Base-by-base conservation (phyloP, 306 rosid genomes). In the Acacia melanoxylon region DNA sequence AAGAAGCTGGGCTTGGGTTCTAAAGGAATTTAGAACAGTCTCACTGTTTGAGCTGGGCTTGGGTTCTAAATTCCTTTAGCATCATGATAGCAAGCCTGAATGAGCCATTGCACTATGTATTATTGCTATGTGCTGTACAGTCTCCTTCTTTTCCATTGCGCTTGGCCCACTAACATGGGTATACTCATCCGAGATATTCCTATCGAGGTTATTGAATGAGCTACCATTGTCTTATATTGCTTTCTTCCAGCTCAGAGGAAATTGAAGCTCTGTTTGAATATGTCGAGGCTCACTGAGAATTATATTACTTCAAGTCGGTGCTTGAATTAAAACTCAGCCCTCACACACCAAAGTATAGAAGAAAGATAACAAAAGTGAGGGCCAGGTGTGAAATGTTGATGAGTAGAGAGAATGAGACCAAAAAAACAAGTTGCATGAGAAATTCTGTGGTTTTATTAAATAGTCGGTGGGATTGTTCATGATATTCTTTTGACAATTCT, bases 161-260 rank as follows among this genome's bases (percentile, higher is more conserved):
- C 95, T 92, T 71, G 97, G 95, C 80, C 98, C 97, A 0, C 84
- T 89, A 27, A 90, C 97, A 0, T 94, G 97, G 98, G 98, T 94
- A 0, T 94, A 91, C 82, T 83, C 97, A 0, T 89, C 94, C 11
- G 97, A 94, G 82, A 88, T 92, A 35, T 91, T 91, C 10, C 98
- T 95, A 0, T 72, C 79, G 83, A 88, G 93, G 75, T 29, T 29
- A 29, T 29, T 29, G 31, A 29, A 29, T 29, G 31, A 29, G 31
- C 63, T 11, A 83, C 92, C 1, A 6, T 88, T 14, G 91, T 92
- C 91, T 92, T 90, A 71, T 92, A 90, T 87, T 81, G 52, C 31
- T 89, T 82, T 73, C 75, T 92, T 31, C 97, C 97, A 0, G 89
- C 83, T 91, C 91, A 80, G 98, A 94, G 72, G 92, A 92, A 56